Conservation (phyloP, 129 eudicot species). For the Kitagawia praeruptora region DNA sequence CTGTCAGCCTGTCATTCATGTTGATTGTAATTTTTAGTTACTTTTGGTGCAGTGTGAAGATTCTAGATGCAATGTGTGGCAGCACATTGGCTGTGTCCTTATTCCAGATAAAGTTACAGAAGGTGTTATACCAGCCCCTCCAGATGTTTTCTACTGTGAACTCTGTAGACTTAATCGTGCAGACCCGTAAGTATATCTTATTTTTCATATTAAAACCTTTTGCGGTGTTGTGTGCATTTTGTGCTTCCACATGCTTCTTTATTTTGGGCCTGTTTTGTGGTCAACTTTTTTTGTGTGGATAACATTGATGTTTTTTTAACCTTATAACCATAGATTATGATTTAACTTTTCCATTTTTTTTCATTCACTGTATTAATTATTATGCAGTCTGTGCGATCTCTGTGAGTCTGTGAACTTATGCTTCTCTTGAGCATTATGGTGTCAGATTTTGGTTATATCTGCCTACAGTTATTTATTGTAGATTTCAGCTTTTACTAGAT, state of each 20-base stretch:
- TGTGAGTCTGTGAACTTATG: neutral
- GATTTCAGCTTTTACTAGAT: neutral
- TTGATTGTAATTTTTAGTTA: neutral
- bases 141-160: conserved; percentile 73
- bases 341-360: neutral
- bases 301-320: neutral
- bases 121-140: conserved; percentile 57
- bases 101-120: conserved; percentile 78
- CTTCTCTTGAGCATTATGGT: neutral
- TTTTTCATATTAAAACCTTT: neutral
- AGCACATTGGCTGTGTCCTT: conserved; percentile 80
- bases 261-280: neutral
- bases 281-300: neutral
- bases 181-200: conserved; percentile 72
- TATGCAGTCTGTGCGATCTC: neutral
- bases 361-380: neutral
- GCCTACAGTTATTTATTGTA: neutral
- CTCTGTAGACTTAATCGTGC: conserved; percentile 83
- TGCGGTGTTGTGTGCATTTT: neutral
- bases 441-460: neutral
- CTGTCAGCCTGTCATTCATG: neutral
- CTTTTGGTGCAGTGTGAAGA: conserved; percentile 72
- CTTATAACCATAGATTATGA: neutral
- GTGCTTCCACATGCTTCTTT: neutral
- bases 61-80: conserved; percentile 69